Percentiles rank a stretch among this genome's conserved stretches.
These are phyloP conservation scores for Bigelowiella natans DNA, from an alignment of 78 protist species.

Conservation along the genomic window DNA sequence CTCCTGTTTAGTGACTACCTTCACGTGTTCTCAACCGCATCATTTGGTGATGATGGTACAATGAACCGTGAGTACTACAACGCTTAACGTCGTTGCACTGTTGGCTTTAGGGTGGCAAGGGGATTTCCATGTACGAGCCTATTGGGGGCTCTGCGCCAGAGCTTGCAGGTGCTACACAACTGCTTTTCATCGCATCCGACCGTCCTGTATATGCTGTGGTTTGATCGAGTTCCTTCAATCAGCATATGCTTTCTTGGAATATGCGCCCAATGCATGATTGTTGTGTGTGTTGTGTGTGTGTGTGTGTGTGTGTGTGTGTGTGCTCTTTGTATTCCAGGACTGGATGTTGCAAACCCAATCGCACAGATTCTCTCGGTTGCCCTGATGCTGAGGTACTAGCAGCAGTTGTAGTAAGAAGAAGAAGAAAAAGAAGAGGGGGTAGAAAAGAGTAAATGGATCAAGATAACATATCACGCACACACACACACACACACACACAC, in stretches of 20 bases:
- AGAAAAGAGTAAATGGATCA: neutral
- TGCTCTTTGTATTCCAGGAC: neutral
- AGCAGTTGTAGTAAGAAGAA: neutral
- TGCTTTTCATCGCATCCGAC: too few species aligned
- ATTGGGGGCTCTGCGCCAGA: conserved; percentile 25
- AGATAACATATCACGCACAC: neutral
- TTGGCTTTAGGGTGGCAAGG: neutral
- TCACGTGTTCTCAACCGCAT: neutral
- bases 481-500: neutral
- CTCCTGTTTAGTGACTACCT: neutral
- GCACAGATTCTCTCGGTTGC: conserved; percentile 19
- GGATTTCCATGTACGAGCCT: conserved; percentile 13
- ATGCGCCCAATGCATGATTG: too few species aligned
- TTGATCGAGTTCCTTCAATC: too few species aligned
- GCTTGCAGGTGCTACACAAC: neutral
- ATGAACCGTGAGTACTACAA: too few species aligned
- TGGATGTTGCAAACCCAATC: conserved; percentile 18
- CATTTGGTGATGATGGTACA: too few species aligned
- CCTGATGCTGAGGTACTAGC: neutral
- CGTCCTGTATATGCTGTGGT: too few species aligned
- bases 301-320: neutral
- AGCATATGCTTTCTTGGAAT: too few species aligned
- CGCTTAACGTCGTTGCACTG: too few species aligned
- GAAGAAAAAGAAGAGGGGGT: neutral
- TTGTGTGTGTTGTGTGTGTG: neutral